Percentiles rank a stretch among this genome's conserved stretches.
phyloP scores from a whole-genome alignment of 257 asterid species.

The Solanum raphanifolium region DNA sequence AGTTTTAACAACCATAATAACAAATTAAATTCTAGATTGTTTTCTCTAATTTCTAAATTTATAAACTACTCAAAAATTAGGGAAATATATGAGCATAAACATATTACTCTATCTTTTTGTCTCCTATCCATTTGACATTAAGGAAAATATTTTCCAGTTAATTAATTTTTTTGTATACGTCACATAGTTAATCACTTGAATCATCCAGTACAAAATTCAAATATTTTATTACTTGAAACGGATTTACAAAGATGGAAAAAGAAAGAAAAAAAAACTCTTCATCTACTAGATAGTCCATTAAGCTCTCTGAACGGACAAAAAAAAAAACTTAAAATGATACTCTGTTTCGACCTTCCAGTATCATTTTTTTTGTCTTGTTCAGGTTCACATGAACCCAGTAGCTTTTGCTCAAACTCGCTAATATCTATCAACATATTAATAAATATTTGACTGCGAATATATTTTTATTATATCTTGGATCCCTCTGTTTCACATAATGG shows the following conservation, averaged over 20 bases:
- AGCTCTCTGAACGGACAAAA: neutral
- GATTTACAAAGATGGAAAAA: too few relatives aligned
- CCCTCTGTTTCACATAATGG: neutral
- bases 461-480: neutral
- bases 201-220: too few relatives aligned
- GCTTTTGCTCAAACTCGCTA: neutral
- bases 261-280: neutral
- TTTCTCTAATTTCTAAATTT: neutral
- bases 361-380: fast-evolving
- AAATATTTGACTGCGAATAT: neutral
- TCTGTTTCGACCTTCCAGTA: neutral
- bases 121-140: neutral
- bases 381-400: fast-evolving
- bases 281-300: neutral
- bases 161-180: too few relatives aligned
- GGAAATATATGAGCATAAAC: neutral
- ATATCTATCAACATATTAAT: neutral
- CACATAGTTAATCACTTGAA: too few relatives aligned
- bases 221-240: neutral
- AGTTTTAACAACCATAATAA: neutral
- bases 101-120: neutral
- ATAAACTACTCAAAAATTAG: too few relatives aligned
- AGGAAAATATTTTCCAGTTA: too few relatives aligned
- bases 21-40: neutral
- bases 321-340: neutral